phyloP scores from a whole-genome alignment of 768 basidiomycete genomes.

The Chlorophyllum brunneum region DNA sequence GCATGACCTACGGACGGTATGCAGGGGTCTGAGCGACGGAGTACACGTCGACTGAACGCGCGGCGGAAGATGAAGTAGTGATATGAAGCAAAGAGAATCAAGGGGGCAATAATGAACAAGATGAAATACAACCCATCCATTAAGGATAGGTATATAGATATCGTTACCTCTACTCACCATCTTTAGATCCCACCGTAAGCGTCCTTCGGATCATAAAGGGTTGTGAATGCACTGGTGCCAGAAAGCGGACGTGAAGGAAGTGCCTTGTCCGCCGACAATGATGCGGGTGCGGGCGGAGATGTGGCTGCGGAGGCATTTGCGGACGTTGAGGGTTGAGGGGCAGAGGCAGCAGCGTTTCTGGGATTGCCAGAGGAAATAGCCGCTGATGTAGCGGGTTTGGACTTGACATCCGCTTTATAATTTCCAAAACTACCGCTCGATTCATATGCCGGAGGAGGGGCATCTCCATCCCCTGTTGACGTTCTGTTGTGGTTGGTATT shows the following conservation, averaged over 20 bases:
- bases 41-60: too few species aligned
- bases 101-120: neutral
- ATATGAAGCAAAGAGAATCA: neutral
- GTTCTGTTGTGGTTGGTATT: neutral
- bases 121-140: neutral
- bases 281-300: neutral
- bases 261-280: neutral
- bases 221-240: slow-evolving; percentile 5
- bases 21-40: too few species aligned
- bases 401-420: slow-evolving; percentile 1
- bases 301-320: neutral
- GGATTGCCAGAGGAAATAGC: neutral
- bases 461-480: neutral
- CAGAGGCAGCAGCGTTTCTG: neutral
- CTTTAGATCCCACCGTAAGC: slow-evolving; percentile 2
- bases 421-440: neutral
- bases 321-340: neutral
- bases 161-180: neutral
- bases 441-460: slow-evolving; percentile 4
- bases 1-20: too few species aligned
- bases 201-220: neutral
- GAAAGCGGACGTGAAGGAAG: neutral
- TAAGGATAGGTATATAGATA: neutral
- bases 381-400: neutral
- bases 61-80: neutral